These are phyloP conservation scores for Corylus americana DNA, from an alignment of 306 rosid species.

Conservation along the genomic window DNA sequence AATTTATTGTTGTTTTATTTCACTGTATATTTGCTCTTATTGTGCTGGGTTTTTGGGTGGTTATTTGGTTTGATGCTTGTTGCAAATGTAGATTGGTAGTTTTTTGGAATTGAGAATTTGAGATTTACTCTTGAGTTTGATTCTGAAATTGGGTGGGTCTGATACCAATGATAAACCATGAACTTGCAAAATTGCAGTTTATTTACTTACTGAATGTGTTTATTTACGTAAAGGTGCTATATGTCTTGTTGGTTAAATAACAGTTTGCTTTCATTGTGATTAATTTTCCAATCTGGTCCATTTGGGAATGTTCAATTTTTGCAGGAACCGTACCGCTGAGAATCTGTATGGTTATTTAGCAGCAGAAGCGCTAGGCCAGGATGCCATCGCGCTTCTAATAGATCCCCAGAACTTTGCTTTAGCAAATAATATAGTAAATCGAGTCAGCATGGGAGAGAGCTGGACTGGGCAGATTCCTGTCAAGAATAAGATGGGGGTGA, in stretches of 20 bases:
- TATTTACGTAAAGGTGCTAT: slow-evolving; percentile 20
- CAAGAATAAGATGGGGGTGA: slow-evolving; percentile 74
- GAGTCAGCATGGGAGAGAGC: slow-evolving; percentile 72
- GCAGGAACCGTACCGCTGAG: slow-evolving; percentile 96
- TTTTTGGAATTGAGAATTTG: slow-evolving; percentile 14
- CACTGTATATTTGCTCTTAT: neutral
- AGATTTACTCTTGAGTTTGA: neutral
- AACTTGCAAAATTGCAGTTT: slow-evolving; percentile 14
- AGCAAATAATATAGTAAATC: slow-evolving; percentile 53
- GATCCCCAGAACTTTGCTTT: slow-evolving; percentile 57
- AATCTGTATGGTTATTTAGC: slow-evolving; percentile 76
- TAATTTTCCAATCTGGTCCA: slow-evolving; percentile 2
- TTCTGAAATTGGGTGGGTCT: slow-evolving; percentile 16
- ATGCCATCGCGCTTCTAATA: slow-evolving; percentile 58
- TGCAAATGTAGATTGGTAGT: slow-evolving; percentile 19
- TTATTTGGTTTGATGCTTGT: neutral
- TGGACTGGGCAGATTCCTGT: slow-evolving; percentile 92
- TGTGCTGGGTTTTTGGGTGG: neutral
- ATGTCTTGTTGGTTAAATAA: slow-evolving; percentile 14
- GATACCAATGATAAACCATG: slow-evolving; percentile 4
- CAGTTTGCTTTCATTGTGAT: slow-evolving; percentile 15
- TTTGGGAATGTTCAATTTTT: slow-evolving; percentile 25
- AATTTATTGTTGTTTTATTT: neutral
- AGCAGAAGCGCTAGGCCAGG: slow-evolving; percentile 78
- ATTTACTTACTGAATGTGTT: slow-evolving; percentile 1